These are phyloP conservation scores for Umbelopsis sp. DNA, from an alignment of 371 early-diverging fungal genomes.

Conservation along the genomic window DNA sequence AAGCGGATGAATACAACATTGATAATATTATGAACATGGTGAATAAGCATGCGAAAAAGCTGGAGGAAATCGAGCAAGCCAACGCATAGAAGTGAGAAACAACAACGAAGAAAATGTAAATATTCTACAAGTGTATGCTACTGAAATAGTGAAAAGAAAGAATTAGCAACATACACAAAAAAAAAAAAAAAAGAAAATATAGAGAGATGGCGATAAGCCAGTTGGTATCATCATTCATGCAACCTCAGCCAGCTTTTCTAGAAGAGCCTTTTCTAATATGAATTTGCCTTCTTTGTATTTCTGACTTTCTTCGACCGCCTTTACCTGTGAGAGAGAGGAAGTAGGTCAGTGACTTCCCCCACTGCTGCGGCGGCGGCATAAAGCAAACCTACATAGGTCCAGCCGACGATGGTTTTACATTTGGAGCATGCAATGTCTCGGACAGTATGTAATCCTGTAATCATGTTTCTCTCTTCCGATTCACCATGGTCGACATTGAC, in stretches of 20 bases:
- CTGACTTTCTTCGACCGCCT: slow-evolving; percentile 62
- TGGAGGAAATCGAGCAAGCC: slow-evolving; percentile 66
- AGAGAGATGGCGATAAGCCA: slow-evolving; percentile 15
- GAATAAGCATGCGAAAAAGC: slow-evolving; percentile 61
- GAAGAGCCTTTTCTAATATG: slow-evolving; percentile 56
- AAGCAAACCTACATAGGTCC: slow-evolving; percentile 65
- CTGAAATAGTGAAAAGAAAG: slow-evolving; percentile 9
- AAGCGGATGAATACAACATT: slow-evolving; percentile 56
- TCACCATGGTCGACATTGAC: slow-evolving; percentile 67
- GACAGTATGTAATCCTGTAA: slow-evolving; percentile 73
- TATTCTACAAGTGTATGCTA: slow-evolving; percentile 17
- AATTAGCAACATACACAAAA: slow-evolving; percentile 9
- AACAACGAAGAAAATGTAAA: slow-evolving; percentile 16
- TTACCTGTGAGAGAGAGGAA: slow-evolving; percentile 34
- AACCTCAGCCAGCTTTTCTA: slow-evolving; percentile 27
- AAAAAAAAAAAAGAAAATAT: neutral
- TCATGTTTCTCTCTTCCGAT: slow-evolving; percentile 63
- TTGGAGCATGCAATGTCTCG: slow-evolving; percentile 63
- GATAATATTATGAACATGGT: slow-evolving; percentile 55
- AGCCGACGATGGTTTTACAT: slow-evolving; percentile 67
- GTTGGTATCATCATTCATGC: neutral
- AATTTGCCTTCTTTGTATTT: slow-evolving; percentile 79
- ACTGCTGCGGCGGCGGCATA: neutral
- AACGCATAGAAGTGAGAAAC: slow-evolving; percentile 42
- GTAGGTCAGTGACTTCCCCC: neutral